Base-by-base conservation (phyloP, 306 rosid species). In the Lotus japonicus region DNA sequence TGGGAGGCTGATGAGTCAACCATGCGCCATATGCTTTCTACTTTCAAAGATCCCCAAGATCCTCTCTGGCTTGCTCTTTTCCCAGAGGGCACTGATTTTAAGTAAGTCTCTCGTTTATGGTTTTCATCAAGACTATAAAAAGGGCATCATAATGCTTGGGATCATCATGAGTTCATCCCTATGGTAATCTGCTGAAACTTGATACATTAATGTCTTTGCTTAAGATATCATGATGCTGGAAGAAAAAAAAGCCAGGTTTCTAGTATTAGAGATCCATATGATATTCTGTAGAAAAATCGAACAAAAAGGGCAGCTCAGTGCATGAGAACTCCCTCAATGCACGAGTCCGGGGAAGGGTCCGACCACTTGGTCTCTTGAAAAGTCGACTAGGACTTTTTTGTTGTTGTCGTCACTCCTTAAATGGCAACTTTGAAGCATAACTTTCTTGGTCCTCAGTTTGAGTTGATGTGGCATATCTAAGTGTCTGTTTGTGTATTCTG, bases 81-180 rank as follows among this genome's bases (percentile, higher is more conserved):
- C 80, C 96, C 96, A 4, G 96, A 89, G 82, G 96, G 96, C 82
- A 89, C 96, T 11, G 94, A 89, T 79, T 89, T 70, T 75, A 87
- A 86, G 96, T 87, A 83, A 87, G 84, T 53, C 31, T 48, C 63
- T 16, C 43, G 41, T 54, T 70, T 71, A 76, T 19, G 1, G 42
- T 55, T 58, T 51, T 56, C n/a, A n/a, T n/a, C n/a, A n/a, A n/a
- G n/a, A n/a, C n/a, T n/a, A n/a, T n/a, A n/a, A n/a, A n/a, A n/a
- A n/a, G n/a, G n/a, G n/a, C n/a, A n/a, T n/a, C n/a, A n/a, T n/a
- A n/a, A n/a, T n/a, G n/a, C n/a, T n/a, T n/a, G n/a, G n/a, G n/a
- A n/a, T n/a, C n/a, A n/a, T 64, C 58, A 11, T 68, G 33, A 70
- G 56, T 21, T 57, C 18, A 17, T 39, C 56, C 10, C 36, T 53